A percentile compares a stretch with the other conserved stretches of the same genome.
phyloP scores from a whole-genome alignment of 2,329 filamentous ascomycete genomes.

The Trichophyton schoenleinii region DNA sequence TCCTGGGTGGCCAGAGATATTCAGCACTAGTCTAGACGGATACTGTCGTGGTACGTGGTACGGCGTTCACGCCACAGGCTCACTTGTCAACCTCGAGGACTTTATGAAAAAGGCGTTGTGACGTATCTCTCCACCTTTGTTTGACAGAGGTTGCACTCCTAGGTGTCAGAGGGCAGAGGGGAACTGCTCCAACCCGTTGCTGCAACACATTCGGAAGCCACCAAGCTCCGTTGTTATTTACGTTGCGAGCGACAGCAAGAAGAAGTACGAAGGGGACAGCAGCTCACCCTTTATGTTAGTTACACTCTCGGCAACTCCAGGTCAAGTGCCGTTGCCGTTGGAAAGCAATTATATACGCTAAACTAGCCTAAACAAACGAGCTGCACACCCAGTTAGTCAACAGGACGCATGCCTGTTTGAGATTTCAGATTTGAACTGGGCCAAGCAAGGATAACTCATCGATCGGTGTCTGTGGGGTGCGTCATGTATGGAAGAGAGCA shows the following conservation, averaged over 20 bases:
- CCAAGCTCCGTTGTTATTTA: not conserved
- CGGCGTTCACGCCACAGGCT: not conserved
- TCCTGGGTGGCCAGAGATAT: not conserved
- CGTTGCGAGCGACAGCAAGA: not conserved
- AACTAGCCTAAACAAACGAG: not conserved
- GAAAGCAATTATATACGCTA: not conserved
- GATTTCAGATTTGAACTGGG: not conserved
- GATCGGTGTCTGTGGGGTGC: constrained; percentile 2
- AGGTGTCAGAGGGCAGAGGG: not conserved
- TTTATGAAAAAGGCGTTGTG: not conserved
- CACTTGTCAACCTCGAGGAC: constrained; percentile 3
- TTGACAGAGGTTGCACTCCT: not conserved
- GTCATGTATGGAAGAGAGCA: not conserved
- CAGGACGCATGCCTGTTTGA: not conserved
- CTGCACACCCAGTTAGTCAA: not conserved
- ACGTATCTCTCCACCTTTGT: not conserved
- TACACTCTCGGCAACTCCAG: not conserved
- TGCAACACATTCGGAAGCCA: not conserved
- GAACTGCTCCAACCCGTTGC: not conserved
- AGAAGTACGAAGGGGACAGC: not conserved
- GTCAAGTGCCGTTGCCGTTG: not conserved
- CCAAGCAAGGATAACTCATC: constrained; percentile 1
- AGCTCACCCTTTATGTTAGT: not conserved
- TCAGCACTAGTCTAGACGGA: not conserved
- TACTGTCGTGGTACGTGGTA: not conserved